phyloP scores from a whole-genome alignment of 192 early-diverging fungal species.

The Gonapodya prolifera region DNA sequence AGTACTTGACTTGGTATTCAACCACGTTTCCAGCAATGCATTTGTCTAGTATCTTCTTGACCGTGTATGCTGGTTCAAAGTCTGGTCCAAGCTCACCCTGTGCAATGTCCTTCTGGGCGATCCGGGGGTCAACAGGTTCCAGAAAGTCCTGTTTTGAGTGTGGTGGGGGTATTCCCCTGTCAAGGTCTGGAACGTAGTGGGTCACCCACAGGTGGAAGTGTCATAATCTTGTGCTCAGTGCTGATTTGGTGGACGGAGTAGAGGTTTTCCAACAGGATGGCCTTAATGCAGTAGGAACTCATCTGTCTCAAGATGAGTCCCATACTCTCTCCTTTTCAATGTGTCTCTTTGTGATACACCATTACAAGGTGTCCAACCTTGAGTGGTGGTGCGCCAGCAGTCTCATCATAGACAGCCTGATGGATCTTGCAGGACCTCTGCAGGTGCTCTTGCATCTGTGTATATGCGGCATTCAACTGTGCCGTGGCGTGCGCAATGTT shows the following conservation, averaged over 20 bases:
- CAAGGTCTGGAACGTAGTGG: background rate
- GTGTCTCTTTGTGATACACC: background rate
- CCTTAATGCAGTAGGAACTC: background rate
- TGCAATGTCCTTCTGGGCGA: background rate
- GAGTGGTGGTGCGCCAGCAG: background rate
- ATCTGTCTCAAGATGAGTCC: background rate
- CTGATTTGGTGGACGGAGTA: background rate
- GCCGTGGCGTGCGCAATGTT: too few relatives aligned
- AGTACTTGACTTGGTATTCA: background rate
- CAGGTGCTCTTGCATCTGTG: background rate
- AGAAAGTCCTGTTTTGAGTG: background rate
- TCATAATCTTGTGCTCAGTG: background rate
- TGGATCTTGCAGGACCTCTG: background rate
- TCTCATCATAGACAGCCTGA: background rate
- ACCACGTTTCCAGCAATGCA: background rate
- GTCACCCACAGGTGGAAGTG: background rate
- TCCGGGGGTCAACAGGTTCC: background rate
- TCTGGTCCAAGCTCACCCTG: background rate
- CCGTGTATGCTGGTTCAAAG: background rate
- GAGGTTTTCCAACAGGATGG: background rate
- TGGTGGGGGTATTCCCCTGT: background rate
- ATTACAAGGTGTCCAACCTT: background rate
- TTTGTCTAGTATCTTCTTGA: background rate
- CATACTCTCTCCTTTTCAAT: background rate
- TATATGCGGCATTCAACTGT: too few relatives aligned